Evolutionary conservation across 805 yeast genomes (phyloP).

Genomic region (Metschnikowia similis): DNA sequence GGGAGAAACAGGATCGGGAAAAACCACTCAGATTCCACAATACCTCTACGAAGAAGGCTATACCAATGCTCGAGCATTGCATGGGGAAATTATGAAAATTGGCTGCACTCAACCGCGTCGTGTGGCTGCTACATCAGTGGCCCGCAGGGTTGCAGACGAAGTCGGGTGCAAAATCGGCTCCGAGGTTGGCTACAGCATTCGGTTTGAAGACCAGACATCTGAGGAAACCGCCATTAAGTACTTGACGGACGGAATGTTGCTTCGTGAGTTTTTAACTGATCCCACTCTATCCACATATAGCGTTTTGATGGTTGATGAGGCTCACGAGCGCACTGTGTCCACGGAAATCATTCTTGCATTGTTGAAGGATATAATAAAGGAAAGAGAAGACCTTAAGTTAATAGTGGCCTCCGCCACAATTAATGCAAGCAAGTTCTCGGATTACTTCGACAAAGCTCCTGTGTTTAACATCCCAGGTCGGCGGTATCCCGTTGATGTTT

Average conservation of each 20-base stretch:
- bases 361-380: constrained; percentile 60
- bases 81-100: constrained; percentile 36
- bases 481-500: constrained; percentile 84
- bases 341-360: constrained; percentile 82
- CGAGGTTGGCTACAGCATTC: constrained; percentile 82
- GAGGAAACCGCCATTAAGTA: constrained; percentile 73
- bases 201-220: constrained; percentile 79
- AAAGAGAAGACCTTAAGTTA: constrained; percentile 67
- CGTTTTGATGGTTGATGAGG: constrained; percentile 92
- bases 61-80: constrained; percentile 37
- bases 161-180: constrained; percentile 75
- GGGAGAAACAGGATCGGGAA: constrained; percentile 92
- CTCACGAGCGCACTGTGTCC: constrained; percentile 93
- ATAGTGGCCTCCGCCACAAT: constrained; percentile 92
- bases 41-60: constrained; percentile 81
- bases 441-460: constrained; percentile 79
- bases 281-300: constrained; percentile 66
- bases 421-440: constrained; percentile 82
- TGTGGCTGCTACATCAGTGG: constrained; percentile 91
- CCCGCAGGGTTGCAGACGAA: constrained; percentile 88
- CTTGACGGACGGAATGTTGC: constrained; percentile 93
- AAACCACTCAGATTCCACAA: constrained; percentile 91
- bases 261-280: constrained; percentile 78
- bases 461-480: constrained; percentile 89
- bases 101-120: constrained; percentile 95